Evolutionary conservation across 2,329 filamentous ascomycete species (phyloP), one percentile per base, ranked within the genome.

Genomic region (Fusarium sp.): DNA sequence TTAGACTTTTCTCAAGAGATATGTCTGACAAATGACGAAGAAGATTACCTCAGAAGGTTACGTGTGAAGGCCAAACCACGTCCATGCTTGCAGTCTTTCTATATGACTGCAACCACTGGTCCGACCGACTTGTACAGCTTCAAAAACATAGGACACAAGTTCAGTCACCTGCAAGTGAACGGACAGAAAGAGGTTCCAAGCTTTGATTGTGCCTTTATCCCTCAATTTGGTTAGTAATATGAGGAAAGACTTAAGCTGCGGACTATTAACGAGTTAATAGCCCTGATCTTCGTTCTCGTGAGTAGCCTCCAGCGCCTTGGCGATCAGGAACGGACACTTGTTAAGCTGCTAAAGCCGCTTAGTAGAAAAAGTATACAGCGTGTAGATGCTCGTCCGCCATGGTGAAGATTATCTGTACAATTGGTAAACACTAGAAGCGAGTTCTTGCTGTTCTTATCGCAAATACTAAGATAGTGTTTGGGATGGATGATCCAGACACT

Each of bases 1-100:
- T 21, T 7, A 7, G 4, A 1, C 7, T 27, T 15, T 7, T 10
- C 9, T 15, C 2, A 3, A 15, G 0, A 46, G 6, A 3, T 1
- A 5, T 0, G 4, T 29, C 19, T 29, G 2, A 46, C 6, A 10
- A 46, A 29, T 16, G 2, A 46, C 4, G 0, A 27, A 29, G 44
- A 8, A 1, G 21, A 21, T 15, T 21, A 15, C 0, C 0, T 2
- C 3, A 5, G 3, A 21, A 7, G 12, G 25, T 10, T 0, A 21
- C 15, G 0, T 21, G 19, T 29, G 3, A 21, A 8, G 19, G 4
- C 3, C 25, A 46, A 29, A 29, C 9, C 25, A 4, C 1, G 1
- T 6, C 9, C 19, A 46, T 16, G 12, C 19, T 46, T 29, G 4
- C 12, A 29, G 9, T 12, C 4, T 46, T 46, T 5, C 0, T 21